Conservation (phyloP, 495 filamentous ascomycete genomes). For the Ascobolus immersus region DNA sequence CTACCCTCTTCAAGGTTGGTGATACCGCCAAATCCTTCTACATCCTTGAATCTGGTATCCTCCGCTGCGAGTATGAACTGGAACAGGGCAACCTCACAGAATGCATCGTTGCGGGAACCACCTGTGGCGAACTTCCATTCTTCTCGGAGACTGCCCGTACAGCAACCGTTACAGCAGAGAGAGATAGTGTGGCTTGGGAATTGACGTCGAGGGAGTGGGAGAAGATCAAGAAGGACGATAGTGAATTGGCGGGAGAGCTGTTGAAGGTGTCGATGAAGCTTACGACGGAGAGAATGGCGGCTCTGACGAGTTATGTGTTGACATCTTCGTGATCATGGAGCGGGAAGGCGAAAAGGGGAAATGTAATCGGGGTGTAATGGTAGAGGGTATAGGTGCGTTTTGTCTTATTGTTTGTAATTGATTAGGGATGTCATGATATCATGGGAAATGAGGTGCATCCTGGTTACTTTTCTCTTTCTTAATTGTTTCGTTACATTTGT, state of each 20-base stretch:
- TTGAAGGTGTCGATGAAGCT: slow-evolving; percentile 53
- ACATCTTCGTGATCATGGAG: slow-evolving; percentile 12
- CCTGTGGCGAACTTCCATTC: slow-evolving; percentile 87
- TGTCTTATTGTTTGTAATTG: no score
- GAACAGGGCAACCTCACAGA: slow-evolving; percentile 76
- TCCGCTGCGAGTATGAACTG: slow-evolving; percentile 67
- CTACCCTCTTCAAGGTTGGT: slow-evolving; percentile 48
- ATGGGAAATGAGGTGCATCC: no score
- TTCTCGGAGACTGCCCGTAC: slow-evolving; percentile 73
- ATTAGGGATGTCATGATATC: no score
- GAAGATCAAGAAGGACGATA: slow-evolving; percentile 37
- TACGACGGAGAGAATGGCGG: slow-evolving; percentile 18
- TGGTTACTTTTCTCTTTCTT: no score
- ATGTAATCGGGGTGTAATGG: not conserved
- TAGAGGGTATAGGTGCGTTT: not conserved
- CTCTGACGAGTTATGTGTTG: slow-evolving; percentile 47
- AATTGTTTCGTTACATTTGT: no score
- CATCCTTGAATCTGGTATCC: slow-evolving; percentile 67
- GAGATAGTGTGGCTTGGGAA: slow-evolving; percentile 58
- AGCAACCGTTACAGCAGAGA: slow-evolving; percentile 60
- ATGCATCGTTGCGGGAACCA: slow-evolving; percentile 78
- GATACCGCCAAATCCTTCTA: slow-evolving; percentile 67
- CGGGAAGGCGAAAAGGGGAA: no score
- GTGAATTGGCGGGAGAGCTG: slow-evolving; percentile 59
- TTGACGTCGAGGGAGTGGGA: slow-evolving; percentile 45